Base-by-base conservation (phyloP, 768 basidiomycete species). In the Psilocybe cubensis region DNA sequence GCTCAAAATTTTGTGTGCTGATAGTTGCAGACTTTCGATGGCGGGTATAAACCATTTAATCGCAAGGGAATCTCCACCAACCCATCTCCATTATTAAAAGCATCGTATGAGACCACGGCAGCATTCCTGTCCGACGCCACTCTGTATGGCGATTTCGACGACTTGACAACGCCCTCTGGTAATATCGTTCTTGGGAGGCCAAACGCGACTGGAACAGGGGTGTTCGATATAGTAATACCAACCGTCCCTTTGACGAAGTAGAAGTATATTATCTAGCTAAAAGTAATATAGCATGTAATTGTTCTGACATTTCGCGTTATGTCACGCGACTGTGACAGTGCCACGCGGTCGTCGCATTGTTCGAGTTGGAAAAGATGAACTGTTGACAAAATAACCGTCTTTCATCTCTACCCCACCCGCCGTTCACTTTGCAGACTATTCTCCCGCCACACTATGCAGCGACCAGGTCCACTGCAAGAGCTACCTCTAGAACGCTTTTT, bases 41-140 rank as follows among this genome's bases (percentile, higher is more conserved):
- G 97, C 27, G 94, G 91, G 25, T 99, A 96, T 80, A 96, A 93
- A 74, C 94, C 97, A 2, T 99, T 98, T 78, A 99, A 98, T 74
- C 89, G 97, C 43, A 93, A 90, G 61, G 97, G 97, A 52, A 91
- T 99, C 56, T 89, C 92, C 21, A 85, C 89, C 43, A 94, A 93
- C 72, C 87, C 94, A 23, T 98, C 96, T n/a, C 94, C 96, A 7
- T 81, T 98, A 38, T 84, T 98, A 53, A 98, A 98, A 72, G 97
- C 97, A 1, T 97, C 95, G 8, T 99, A 92, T 74, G 97, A 98
- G 75, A 98, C 96, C 3, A 98, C 96, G 0, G 92, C 89, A 1
- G 81, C 88, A 1, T 97, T 99, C 80, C 73, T 99, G 63, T 92
- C 96, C 3, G 94, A 99, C 57, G 96, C 97, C 18, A 93, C 95